These are phyloP conservation scores for Trametes pubescens DNA, from an alignment of 1,284 basidiomycete species.

Conservation along the genomic window DNA sequence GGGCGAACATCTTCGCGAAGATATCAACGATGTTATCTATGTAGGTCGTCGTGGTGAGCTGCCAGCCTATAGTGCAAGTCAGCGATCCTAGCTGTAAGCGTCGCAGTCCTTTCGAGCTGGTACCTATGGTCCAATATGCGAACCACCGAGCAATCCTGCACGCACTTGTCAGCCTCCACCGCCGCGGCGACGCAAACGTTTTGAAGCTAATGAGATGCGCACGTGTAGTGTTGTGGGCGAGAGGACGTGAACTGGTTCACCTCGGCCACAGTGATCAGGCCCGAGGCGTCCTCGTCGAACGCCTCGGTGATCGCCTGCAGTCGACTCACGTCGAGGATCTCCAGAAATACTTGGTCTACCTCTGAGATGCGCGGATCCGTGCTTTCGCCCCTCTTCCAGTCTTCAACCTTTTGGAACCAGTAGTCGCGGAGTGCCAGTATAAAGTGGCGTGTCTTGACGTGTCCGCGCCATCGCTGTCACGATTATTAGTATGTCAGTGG, in stretches of 20 bases:
- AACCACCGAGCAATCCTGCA: neutral
- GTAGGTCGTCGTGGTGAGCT: neutral
- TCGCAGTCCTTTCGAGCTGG: neutral
- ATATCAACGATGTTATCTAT: neutral
- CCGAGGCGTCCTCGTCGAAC: slow-evolving; percentile 43
- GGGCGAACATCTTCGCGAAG: neutral
- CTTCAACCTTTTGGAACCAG: neutral
- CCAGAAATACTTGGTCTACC: slow-evolving; percentile 49
- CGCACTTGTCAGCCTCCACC: no score
- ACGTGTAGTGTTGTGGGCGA: slow-evolving; percentile 15
- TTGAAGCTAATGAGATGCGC: neutral
- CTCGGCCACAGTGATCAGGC: slow-evolving; percentile 42
- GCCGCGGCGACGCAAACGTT: no score
- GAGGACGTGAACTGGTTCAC: slow-evolving; percentile 14
- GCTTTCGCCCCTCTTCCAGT: neutral
- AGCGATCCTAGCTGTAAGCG: no score
- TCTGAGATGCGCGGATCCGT: neutral
- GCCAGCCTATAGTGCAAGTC: neutral
- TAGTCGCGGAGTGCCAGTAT: slow-evolving; percentile 43
- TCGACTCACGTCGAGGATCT: slow-evolving; percentile 49
- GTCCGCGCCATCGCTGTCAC: slow-evolving; percentile 45
- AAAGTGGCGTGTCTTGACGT: slow-evolving; percentile 46
- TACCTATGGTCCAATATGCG: neutral
- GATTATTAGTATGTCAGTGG: no score
- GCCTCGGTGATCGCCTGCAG: slow-evolving; percentile 46